These are phyloP conservation scores for Tetraselmis striata DNA, from an alignment of 139 green algal species.

Conservation along the genomic window DNA sequence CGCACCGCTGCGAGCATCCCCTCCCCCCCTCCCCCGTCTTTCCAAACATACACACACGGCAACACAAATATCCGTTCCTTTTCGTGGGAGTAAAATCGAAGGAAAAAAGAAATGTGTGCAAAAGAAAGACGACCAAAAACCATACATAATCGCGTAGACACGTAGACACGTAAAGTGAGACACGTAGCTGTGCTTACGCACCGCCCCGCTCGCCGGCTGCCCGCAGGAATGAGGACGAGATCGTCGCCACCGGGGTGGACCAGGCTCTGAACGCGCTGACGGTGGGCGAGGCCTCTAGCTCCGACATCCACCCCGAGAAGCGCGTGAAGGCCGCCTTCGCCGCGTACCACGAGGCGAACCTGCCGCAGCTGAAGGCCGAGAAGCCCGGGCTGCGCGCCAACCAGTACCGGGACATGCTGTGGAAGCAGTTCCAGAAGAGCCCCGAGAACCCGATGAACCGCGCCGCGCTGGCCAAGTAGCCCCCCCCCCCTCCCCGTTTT, in stretches of 20 bases:
- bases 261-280: constrained; percentile 47
- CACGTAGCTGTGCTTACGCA: no score
- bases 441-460: constrained; percentile 54
- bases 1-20: background rate
- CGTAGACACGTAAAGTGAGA: no score
- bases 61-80: no score
- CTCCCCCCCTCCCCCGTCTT: no score
- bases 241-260: constrained; percentile 36
- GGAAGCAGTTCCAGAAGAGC: constrained; percentile 57
- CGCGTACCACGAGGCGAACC: constrained; percentile 49
- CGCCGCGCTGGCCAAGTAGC: no score
- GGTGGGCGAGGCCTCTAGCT: constrained; percentile 31
- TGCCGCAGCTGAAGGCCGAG: constrained; percentile 54
- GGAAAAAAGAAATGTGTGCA: no score
- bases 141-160: no score
- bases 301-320: constrained; percentile 68
- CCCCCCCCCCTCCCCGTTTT: no score
- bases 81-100: no score
- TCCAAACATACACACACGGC: no score
- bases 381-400: constrained; percentile 58
- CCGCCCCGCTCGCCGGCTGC: no score
- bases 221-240: constrained; percentile 24
- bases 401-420: constrained; percentile 64
- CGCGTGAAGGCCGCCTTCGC: constrained; percentile 61
- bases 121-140: no score